phyloP scores from a whole-genome alignment of 2,329 filamentous ascomycete species.

The Ophiocordyceps camponoti-saundersi region DNA sequence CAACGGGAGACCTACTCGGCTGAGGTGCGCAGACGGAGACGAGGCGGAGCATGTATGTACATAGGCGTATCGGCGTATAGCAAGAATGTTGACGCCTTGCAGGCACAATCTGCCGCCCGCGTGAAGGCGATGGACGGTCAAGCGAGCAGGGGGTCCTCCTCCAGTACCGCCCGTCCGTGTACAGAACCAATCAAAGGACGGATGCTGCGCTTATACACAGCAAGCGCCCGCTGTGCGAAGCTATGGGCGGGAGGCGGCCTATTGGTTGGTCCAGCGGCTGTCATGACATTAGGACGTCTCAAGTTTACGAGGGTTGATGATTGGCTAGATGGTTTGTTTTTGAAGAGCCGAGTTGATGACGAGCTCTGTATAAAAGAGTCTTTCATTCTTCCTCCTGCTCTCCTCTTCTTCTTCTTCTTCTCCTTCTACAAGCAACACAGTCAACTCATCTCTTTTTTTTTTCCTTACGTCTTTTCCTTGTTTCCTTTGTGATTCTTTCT shows the following conservation, averaged over 20 bases:
- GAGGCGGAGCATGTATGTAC: conserved; percentile 7
- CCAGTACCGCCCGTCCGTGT: no score
- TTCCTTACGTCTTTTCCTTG: conserved; percentile 4
- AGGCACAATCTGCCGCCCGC: neutral
- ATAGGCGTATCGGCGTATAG: conserved; percentile 25
- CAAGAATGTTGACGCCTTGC: conserved; percentile 13
- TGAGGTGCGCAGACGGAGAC: conserved; percentile 8
- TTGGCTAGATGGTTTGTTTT: neutral
- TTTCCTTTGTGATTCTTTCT: conserved; percentile 7
- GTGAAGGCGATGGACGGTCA: neutral
- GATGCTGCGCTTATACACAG: neutral
- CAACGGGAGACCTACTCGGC: conserved; percentile 31
- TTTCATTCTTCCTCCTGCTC: neutral
- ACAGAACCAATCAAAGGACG: neutral
- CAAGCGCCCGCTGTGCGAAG: neutral
- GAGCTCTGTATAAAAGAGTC: conserved; percentile 1
- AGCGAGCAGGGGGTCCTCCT: neutral
- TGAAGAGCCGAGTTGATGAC: neutral
- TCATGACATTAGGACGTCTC: conserved; percentile 6
- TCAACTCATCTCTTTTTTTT: conserved; percentile 2
- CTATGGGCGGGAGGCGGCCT: neutral
- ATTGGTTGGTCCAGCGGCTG: conserved; percentile 10
- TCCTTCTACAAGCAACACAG: conserved; percentile 1
- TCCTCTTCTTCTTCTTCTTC: neutral
- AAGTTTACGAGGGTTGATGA: neutral